A percentile compares a stretch with the other conserved stretches of the same genome.
Conservation (phyloP, 2,329 filamentous ascomycete genomes). For the Cladosporium sp. region DNA sequence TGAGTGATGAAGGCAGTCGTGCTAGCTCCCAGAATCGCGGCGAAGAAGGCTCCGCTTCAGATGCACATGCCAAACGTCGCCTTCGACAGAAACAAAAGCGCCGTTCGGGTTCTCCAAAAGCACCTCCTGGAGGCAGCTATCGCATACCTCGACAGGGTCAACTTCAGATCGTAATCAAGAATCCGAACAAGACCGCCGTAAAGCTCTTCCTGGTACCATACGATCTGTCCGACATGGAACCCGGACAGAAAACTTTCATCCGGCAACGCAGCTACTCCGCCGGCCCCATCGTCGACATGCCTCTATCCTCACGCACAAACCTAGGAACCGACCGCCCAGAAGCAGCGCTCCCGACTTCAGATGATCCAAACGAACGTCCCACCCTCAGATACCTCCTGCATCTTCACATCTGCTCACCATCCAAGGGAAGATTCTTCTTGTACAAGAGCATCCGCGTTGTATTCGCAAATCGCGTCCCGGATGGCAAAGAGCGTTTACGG, state of each 20-base stretch:
- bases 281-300: constrained; percentile 76
- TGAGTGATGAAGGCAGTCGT: constrained; percentile 27
- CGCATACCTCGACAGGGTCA: constrained; percentile 92
- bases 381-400: constrained; percentile 88
- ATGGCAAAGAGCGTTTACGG: constrained; percentile 85
- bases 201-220: constrained; percentile 95
- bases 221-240: constrained; percentile 85
- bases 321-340: constrained; percentile 51
- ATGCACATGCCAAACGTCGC: constrained; percentile 23
- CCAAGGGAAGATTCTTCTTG: constrained; percentile 78
- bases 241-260: constrained; percentile 93
- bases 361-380: constrained; percentile 58
- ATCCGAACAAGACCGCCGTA: constrained; percentile 96
- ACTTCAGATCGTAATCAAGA: constrained; percentile 95
- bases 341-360: constrained; percentile 47
- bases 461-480: constrained; percentile 93
- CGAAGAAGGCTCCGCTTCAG: constrained; percentile 20
- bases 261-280: constrained; percentile 90
- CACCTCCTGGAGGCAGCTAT: constrained; percentile 83
- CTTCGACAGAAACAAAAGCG: constrained; percentile 53
- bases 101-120: constrained; percentile 53
- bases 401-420: constrained; percentile 84
- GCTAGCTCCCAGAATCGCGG: constrained; percentile 24
- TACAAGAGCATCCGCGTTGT: constrained; percentile 92
- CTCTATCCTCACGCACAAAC: constrained; percentile 43